Base-by-base conservation (phyloP, 163 green algal genomes). In the Chlamydomonas reinhardtii region DNA sequence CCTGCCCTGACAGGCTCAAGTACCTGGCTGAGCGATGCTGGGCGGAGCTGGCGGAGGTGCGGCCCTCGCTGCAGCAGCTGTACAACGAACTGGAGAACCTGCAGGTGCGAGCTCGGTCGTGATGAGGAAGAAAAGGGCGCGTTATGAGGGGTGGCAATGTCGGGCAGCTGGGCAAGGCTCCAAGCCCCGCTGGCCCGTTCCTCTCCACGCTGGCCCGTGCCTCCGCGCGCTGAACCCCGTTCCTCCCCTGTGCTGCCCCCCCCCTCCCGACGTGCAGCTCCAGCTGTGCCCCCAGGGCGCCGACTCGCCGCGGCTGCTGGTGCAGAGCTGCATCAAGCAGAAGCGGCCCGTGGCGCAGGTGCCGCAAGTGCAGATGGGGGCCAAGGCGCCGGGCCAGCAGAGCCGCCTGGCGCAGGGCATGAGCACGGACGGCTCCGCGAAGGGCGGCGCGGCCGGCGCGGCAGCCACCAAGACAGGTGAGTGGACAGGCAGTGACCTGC, bases 1-100 rank as follows among this genome's bases (percentile, higher is more conserved):
- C n/a, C n/a, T 54, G 43, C 43, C 11, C 11, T 56, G 11, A 14
- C 48, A 92, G 89, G 64, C 90, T 86, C 73, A 89, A 87, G 65
- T 92, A 88, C 85, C 76, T 92, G n/a, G 85, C 89, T 54, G 89
- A 92, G 82, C 79, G 87, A 14, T 92, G 89, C 76, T 92, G 89
- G 89, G 85, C 82, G 9, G 89, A 92, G 76, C 85, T 91, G 73
- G 37, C 81, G 4, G 85, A 92, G 89, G 74, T 89, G 64, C 85
- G 89, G 24, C 89, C 89, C 59, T 90, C 89, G 4, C 56, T 91
- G 72, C 68, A 82, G 82, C 69, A 83, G 37, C 43, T 92, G n/a
- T 64, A 85, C 43, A 88, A 76, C 68, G 85, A 92, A 76, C 76
- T 92, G 54, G 82, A 92, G 32, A 75, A 85, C 61, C 76, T 92